These are phyloP conservation scores for Colletotrichum coccodes DNA, from an alignment of 2,329 filamentous ascomycete genomes.

Conservation along the genomic window DNA sequence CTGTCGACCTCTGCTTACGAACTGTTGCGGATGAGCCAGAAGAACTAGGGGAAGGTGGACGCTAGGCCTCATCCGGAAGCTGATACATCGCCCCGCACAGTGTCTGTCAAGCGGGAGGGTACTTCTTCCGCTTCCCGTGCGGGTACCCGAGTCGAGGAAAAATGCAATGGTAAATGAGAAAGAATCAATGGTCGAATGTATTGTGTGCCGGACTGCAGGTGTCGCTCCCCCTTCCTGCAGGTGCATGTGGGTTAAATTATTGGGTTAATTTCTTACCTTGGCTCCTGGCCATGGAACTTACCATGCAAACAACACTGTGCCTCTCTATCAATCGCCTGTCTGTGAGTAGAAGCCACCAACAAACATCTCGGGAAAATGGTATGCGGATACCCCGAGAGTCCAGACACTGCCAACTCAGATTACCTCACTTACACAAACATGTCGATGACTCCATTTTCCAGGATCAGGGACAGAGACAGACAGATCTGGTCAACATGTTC, in stretches of 20 bases:
- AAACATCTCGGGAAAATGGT: neutral
- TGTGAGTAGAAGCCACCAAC: slow-evolving; percentile 7
- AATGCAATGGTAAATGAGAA: slow-evolving; percentile 15
- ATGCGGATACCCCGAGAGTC: slow-evolving; percentile 6
- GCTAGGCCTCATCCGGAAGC: slow-evolving; percentile 19
- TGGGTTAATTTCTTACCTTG: neutral
- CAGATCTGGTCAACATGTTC: neutral
- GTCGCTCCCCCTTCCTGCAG: neutral
- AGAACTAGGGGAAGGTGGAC: neutral
- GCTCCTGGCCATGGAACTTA: neutral
- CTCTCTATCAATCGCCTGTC: neutral
- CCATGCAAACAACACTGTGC: neutral
- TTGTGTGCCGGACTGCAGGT: slow-evolving; percentile 3
- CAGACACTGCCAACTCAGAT: neutral
- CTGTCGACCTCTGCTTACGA: neutral
- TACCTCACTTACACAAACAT: slow-evolving; percentile 9
- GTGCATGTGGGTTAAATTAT: neutral
- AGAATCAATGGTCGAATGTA: slow-evolving; percentile 16
- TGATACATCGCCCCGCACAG: slow-evolving; percentile 13
- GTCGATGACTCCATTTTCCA: neutral
- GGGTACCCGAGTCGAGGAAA: slow-evolving; percentile 16
- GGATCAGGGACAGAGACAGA: slow-evolving; percentile 4
- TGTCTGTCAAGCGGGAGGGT: neutral
- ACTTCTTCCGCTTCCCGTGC: slow-evolving; percentile 26
- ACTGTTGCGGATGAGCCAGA: neutral